A percentile compares a stretch with the other conserved stretches of the same genome.
Evolutionary conservation across 2,329 filamentous ascomycete species (phyloP).

Genomic region (Spiromastix sp.): DNA sequence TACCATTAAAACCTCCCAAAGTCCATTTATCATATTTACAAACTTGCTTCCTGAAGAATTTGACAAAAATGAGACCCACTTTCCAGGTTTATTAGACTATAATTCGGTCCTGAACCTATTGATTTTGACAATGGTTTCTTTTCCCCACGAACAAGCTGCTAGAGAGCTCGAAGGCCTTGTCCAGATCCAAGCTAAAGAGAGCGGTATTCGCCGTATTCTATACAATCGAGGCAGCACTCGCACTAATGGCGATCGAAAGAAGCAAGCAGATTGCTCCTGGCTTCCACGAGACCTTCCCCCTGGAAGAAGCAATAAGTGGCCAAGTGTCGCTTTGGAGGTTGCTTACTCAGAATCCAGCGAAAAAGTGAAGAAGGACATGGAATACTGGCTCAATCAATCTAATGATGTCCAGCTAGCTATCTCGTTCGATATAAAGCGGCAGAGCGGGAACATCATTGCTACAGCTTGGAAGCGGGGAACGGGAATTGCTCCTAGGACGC

Average conservation of each 20-base stretch:
- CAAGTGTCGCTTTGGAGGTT: conserved; percentile 4
- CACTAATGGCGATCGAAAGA: not conserved
- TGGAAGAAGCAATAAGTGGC: conserved; percentile 1
- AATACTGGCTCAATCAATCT: conserved; percentile 1
- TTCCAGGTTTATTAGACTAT: conserved; percentile 2
- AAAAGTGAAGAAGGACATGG: conserved; percentile 4
- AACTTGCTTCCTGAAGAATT: conserved; percentile 3
- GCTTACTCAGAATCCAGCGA: conserved; percentile 4
- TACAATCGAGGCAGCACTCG: not conserved
- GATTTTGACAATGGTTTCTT: conserved; percentile 2
- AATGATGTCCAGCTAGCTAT: conserved; percentile 1
- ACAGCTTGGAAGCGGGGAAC: conserved; percentile 3
- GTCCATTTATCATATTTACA: conserved; percentile 5
- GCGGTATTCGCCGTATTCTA: conserved; percentile 1
- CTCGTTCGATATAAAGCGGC: conserved; percentile 3
- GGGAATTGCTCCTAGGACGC: not conserved
- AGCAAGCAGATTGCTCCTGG: conserved; percentile 3
- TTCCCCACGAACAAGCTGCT: conserved; percentile 3
- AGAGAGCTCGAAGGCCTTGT: not conserved
- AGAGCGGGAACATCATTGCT: conserved; percentile 2
- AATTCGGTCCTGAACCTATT: conserved; percentile 1
- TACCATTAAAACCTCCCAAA: not conserved
- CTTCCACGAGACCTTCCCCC: conserved; percentile 1
- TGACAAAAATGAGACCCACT: not conserved
- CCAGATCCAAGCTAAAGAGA: not conserved